phyloP scores from a whole-genome alignment of 2,329 filamentous ascomycete genomes.

The Pseudogymnoascus sp. region DNA sequence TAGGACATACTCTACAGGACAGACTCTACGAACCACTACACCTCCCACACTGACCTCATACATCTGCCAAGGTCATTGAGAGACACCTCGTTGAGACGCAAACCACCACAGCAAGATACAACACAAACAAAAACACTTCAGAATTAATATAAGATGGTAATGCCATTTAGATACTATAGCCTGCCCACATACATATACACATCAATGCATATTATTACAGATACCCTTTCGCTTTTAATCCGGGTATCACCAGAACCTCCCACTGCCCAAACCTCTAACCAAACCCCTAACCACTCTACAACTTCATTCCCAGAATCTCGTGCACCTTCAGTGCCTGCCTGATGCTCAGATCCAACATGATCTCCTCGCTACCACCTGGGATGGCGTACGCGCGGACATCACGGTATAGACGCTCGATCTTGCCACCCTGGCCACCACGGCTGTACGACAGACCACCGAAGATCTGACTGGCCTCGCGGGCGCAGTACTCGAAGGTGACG shows the following conservation, averaged over 20 bases:
- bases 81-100: neutral
- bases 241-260: neutral
- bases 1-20: too few relatives aligned
- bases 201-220: slow-evolving; percentile 5
- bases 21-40: too few relatives aligned
- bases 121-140: neutral
- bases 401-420: slow-evolving; percentile 88
- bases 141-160: neutral
- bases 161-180: slow-evolving; percentile 3
- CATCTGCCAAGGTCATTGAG: neutral
- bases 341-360: slow-evolving; percentile 96
- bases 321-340: slow-evolving; percentile 82
- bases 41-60: neutral
- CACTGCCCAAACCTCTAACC: neutral
- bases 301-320: slow-evolving; percentile 89
- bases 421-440: slow-evolving; percentile 86
- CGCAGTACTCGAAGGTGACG: slow-evolving; percentile 94
- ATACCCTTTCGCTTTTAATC: slow-evolving; percentile 4
- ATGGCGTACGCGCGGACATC: slow-evolving; percentile 96
- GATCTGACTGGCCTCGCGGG: slow-evolving; percentile 91
- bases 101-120: neutral
- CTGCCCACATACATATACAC: neutral
- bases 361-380: slow-evolving; percentile 92
- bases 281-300: slow-evolving; percentile 39
- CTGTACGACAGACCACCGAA: slow-evolving; percentile 92